These are phyloP conservation scores for Albifimbria verrucaria DNA, from an alignment of 2,329 filamentous ascomycete genomes.

Conservation along the genomic window DNA sequence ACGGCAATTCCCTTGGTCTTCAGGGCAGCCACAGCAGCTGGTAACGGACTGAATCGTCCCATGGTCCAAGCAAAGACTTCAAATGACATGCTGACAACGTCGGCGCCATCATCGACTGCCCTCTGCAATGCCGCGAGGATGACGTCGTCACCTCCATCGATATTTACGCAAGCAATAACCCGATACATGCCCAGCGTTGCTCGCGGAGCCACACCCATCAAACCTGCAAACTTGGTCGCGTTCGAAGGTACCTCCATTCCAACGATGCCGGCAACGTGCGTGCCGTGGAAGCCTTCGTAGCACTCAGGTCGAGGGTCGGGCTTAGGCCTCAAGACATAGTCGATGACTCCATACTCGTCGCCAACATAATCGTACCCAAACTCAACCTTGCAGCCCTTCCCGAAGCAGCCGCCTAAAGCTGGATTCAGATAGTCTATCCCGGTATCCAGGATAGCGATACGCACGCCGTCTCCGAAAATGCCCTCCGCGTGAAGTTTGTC, in stretches of 20 bases:
- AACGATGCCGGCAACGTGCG: background rate
- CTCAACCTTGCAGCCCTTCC: background rate
- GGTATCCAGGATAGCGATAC: background rate
- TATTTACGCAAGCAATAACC: background rate
- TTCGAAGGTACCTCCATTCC: background rate
- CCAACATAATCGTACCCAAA: background rate
- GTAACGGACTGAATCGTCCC: background rate
- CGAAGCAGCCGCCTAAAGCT: constrained; percentile 1
- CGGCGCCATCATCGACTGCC: background rate
- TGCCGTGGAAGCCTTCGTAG: background rate
- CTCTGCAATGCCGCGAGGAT: background rate
- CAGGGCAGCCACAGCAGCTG: background rate
- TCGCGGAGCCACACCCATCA: background rate
- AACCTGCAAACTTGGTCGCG: background rate
- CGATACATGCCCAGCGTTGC: constrained; percentile 1
- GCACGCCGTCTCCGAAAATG: background rate
- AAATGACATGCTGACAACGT: background rate
- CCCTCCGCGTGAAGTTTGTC: background rate
- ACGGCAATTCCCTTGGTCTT: background rate
- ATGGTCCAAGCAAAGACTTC: background rate
- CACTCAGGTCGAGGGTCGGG: background rate
- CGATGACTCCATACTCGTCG: background rate
- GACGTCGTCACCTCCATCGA: background rate
- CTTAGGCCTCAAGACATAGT: background rate
- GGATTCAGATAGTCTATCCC: background rate